Evolutionary conservation across 83 land plant genomes (phyloP).

Genomic region (Picea abies): DNA sequence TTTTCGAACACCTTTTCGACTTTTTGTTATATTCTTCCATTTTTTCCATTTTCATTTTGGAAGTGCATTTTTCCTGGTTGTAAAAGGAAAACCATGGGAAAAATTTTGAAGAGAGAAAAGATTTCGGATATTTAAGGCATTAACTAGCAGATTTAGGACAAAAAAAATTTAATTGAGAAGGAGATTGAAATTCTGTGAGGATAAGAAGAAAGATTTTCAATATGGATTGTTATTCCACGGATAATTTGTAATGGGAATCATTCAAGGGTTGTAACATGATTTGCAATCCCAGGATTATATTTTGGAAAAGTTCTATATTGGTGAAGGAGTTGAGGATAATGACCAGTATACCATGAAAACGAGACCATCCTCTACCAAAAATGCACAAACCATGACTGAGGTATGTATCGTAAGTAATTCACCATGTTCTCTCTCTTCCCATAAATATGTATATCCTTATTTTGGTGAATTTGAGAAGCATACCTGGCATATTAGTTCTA

Average conservation of each 20-base stretch:
- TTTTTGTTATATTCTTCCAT: not conserved
- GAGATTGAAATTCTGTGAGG: no score
- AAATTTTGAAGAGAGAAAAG: not conserved
- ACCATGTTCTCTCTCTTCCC: no score
- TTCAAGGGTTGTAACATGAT: not conserved
- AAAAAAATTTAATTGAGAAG: not conserved
- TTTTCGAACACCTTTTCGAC: not conserved
- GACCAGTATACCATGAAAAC: not conserved
- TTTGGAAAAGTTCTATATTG: not conserved
- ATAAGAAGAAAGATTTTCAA: no score
- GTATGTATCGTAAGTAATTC: no score
- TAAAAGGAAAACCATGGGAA: not conserved
- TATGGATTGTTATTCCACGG: not conserved
- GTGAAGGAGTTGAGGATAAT: not conserved
- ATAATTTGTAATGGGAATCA: not conserved
- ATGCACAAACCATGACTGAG: not conserved
- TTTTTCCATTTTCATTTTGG: no score
- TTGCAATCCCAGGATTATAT: not conserved
- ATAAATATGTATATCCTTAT: no score
- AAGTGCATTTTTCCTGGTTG: not conserved
- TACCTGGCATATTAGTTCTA: no score
- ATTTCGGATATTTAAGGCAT: not conserved
- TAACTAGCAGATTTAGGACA: not conserved
- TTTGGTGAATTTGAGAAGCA: no score
- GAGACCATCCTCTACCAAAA: not conserved